Conservation (phyloP, 73 alveolate genomes). For the Stentor coeruleus region DNA sequence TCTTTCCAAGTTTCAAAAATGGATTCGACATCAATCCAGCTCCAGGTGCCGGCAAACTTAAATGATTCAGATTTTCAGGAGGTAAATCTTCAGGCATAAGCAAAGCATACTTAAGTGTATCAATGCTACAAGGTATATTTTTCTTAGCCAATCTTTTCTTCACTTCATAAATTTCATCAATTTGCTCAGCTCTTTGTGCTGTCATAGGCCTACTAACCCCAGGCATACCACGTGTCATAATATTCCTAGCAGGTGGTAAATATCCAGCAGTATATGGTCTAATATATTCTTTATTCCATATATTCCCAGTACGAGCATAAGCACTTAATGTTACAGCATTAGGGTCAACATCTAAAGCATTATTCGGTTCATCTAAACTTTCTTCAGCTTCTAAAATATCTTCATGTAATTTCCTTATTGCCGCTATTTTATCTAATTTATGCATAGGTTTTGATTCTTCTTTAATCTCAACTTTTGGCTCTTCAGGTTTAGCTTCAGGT, state of each 20-base stretch:
- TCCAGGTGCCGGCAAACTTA: background rate
- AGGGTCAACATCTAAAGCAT: background rate
- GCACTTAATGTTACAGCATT: background rate
- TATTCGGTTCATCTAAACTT: background rate
- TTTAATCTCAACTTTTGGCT: background rate
- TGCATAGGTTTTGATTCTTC: background rate
- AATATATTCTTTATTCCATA: background rate
- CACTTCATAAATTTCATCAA: background rate
- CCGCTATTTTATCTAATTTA: background rate
- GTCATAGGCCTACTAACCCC: background rate
- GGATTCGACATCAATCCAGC: background rate
- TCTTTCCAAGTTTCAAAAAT: background rate
- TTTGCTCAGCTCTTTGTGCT: background rate
- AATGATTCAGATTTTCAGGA: background rate
- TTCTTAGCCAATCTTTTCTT: slow-evolving; percentile 11
- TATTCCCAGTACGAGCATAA: background rate
- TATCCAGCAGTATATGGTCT: background rate
- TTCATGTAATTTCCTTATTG: background rate
- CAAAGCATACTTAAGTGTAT: background rate
- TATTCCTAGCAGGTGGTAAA: background rate
- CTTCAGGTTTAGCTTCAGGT: background rate
- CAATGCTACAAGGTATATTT: slow-evolving; percentile 8
- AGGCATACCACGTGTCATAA: background rate
- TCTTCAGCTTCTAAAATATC: background rate
- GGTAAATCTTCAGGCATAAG: background rate